These are phyloP conservation scores for Wallemia ichthyophaga DNA, from an alignment of 1,284 basidiomycete species.

Conservation along the genomic window DNA sequence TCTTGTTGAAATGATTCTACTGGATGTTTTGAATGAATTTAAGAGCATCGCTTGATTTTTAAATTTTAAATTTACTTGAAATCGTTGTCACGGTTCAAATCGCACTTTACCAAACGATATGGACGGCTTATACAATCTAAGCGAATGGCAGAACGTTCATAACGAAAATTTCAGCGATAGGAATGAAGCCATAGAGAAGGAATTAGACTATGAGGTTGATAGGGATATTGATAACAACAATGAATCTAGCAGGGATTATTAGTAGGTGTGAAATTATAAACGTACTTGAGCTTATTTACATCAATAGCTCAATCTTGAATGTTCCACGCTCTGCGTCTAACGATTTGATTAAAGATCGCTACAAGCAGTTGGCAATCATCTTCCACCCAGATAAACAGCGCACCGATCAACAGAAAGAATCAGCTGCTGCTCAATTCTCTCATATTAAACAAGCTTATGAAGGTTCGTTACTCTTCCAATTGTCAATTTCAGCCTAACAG, in stretches of 20 bases:
- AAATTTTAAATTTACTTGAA: too few species aligned
- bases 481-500: neutral
- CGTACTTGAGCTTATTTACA: neutral
- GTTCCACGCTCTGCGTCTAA: conserved; percentile 10
- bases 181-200: neutral
- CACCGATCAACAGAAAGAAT: neutral
- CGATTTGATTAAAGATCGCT: conserved; percentile 13
- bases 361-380: conserved; percentile 10
- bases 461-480: neutral
- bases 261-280: neutral
- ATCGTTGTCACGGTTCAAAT: too few species aligned
- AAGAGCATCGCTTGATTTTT: neutral
- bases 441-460: neutral
- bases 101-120: neutral
- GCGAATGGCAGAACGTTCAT: neutral
- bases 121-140: neutral
- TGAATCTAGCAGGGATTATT: neutral
- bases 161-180: neutral
- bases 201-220: neutral
- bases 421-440: neutral
- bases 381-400: conserved; percentile 1
- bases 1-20: neutral
- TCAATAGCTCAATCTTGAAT: conserved; percentile 9
- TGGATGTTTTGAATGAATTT: neutral
- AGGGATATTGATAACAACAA: neutral